phyloP scores from a whole-genome alignment of 192 early-diverging fungal species.

The Backusella liffmaniae region DNA sequence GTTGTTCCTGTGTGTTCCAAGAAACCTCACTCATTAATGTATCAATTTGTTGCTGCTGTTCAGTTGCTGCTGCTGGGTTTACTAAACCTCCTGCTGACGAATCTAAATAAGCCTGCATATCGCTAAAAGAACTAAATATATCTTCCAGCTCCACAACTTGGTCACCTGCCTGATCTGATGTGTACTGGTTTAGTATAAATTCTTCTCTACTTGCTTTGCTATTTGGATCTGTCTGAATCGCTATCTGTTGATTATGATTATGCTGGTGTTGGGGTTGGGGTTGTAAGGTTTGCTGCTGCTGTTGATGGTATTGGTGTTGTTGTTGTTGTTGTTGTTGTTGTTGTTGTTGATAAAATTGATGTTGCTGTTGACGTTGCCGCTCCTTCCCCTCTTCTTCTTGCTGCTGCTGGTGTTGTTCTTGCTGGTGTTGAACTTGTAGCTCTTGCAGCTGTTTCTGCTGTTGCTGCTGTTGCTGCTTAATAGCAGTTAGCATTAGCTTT shows the following conservation, averaged over 20 bases:
- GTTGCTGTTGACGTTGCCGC: neutral
- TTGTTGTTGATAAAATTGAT: neutral
- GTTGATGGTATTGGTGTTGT: neutral
- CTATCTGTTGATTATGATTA: neutral
- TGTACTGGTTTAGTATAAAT: conserved; percentile 44
- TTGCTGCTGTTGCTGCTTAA: conserved; percentile 19
- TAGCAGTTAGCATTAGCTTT: neutral
- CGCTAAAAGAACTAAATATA: conserved; percentile 29
- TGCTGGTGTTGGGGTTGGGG: conserved; percentile 12
- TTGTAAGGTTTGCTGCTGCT: neutral
- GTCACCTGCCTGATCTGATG: conserved; percentile 41
- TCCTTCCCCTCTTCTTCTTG: neutral
- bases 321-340: neutral
- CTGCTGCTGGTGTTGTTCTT: neutral
- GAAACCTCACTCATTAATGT: neutral
- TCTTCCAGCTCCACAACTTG: conserved; percentile 38
- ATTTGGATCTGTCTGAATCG: neutral
- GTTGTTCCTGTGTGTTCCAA: neutral
- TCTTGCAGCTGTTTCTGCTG: conserved; percentile 2
- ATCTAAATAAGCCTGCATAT: conserved; percentile 29
- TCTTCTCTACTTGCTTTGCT: conserved; percentile 17
- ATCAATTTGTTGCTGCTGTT: conserved; percentile 3
- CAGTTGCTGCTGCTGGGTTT: conserved; percentile 8
- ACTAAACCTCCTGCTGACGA: conserved; percentile 9
- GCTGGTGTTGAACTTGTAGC: neutral